Evolutionary conservation across 345 rosid genomes (phyloP).

Genomic region (Eucalyptus shirleyi): DNA sequence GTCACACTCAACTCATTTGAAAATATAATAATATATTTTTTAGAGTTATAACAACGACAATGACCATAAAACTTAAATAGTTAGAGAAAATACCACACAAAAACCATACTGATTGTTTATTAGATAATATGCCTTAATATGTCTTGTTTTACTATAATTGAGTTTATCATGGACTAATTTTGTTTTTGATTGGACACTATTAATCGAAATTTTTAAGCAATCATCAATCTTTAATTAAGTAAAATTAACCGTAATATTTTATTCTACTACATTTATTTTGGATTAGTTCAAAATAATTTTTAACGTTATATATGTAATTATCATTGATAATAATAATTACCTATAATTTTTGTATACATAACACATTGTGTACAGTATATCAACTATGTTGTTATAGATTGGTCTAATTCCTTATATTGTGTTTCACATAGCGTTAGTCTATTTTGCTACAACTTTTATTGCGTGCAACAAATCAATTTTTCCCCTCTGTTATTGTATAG

Average conservation of each 20-base stretch:
- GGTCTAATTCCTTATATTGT: not conserved
- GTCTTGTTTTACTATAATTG: not conserved
- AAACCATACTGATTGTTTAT: not conserved
- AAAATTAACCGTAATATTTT: not conserved
- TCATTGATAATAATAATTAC: no score
- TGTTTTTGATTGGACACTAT: not conserved
- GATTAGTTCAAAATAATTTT: not conserved
- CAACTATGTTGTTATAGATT: not conserved
- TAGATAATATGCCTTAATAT: not conserved
- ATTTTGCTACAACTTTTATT: not conserved
- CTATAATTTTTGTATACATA: not conserved
- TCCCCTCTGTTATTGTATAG: not conserved
- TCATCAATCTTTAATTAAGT: not conserved
- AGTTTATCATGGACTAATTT: not conserved
- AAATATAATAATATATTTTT: not conserved
- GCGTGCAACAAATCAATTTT: not conserved
- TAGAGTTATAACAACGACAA: not conserved
- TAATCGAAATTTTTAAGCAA: not conserved
- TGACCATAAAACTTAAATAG: not conserved
- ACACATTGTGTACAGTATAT: not conserved
- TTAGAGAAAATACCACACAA: not conserved
- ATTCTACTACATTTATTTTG: not conserved
- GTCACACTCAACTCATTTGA: not conserved
- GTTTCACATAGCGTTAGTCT: not conserved
- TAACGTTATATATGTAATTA: no score